Percentiles rank a stretch among this genome's conserved stretches.
phyloP scores from a whole-genome alignment of 257 asterid genomes.

The Fraxinus anomala region DNA sequence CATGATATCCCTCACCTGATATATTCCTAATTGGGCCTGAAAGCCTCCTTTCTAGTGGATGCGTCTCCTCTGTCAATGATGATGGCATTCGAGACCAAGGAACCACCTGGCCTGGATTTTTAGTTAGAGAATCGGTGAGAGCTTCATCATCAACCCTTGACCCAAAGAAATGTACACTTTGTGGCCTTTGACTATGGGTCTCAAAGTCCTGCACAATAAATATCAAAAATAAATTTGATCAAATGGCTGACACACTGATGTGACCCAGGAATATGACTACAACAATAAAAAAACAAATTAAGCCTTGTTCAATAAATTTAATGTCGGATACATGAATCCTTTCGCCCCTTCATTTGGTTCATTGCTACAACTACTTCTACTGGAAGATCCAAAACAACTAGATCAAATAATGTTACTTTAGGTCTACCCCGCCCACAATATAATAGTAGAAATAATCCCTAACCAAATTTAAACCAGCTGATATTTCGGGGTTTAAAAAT shows the following conservation, averaged over 20 bases:
- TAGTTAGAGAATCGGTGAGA: conserved; percentile 57
- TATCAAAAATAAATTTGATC: conserved; percentile 8
- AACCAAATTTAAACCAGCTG: neutral
- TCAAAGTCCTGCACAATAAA: conserved; percentile 50
- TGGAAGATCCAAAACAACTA: neutral
- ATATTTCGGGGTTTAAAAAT: conserved; percentile 1
- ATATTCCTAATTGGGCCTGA: conserved; percentile 36
- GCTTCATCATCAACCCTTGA: conserved; percentile 53
- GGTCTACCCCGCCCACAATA: neutral
- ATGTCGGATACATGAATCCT: neutral
- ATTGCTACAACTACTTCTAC: neutral
- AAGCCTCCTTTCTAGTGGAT: conserved; percentile 41
- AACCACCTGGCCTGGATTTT: conserved; percentile 45
- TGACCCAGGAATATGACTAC: neutral
- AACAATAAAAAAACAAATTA: neutral
- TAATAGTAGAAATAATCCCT: neutral
- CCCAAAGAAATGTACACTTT: conserved; percentile 36
- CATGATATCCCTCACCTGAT: conserved; percentile 47
- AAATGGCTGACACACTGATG: conserved; percentile 9
- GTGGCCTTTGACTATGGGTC: conserved; percentile 43
- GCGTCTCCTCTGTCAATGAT: conserved; percentile 49
- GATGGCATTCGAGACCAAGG: conserved; percentile 45
- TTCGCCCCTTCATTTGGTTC: neutral
- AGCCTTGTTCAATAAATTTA: neutral
- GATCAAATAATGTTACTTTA: neutral